Conservation (phyloP, 306 rosid genomes). For the Betula pendula region DNA sequence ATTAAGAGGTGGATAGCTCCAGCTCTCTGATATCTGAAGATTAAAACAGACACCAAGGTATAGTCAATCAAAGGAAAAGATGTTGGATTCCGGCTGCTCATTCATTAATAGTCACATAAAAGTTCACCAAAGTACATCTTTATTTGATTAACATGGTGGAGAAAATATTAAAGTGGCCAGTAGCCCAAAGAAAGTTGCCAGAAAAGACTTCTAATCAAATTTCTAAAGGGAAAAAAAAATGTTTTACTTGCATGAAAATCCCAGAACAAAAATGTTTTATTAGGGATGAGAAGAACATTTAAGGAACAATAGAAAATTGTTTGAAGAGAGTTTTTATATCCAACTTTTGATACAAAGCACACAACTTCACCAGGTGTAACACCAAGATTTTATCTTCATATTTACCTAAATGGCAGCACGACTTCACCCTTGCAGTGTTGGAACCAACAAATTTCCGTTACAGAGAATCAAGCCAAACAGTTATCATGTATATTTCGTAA, state of each 20-base stretch:
- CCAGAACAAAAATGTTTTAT: neutral
- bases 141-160: neutral
- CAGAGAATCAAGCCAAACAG: neutral
- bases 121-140: neutral
- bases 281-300: neutral
- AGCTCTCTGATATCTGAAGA: constrained; percentile 83
- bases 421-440: neutral
- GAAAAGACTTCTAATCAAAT: neutral
- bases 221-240: neutral
- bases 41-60: constrained; percentile 13
- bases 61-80: neutral
- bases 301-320: neutral
- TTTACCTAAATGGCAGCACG: neutral
- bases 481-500: neutral
- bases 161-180: neutral
- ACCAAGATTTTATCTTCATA: neutral
- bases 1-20: constrained; percentile 95
- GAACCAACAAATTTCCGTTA: neutral
- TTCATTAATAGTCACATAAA: neutral
- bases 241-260: too few relatives aligned
- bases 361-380: neutral
- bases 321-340: neutral
- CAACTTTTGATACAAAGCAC: neutral
- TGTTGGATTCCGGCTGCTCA: neutral
- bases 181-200: neutral